Evolutionary conservation across 208 protist species (phyloP).

Genomic region (Phytomonas sp.): DNA sequence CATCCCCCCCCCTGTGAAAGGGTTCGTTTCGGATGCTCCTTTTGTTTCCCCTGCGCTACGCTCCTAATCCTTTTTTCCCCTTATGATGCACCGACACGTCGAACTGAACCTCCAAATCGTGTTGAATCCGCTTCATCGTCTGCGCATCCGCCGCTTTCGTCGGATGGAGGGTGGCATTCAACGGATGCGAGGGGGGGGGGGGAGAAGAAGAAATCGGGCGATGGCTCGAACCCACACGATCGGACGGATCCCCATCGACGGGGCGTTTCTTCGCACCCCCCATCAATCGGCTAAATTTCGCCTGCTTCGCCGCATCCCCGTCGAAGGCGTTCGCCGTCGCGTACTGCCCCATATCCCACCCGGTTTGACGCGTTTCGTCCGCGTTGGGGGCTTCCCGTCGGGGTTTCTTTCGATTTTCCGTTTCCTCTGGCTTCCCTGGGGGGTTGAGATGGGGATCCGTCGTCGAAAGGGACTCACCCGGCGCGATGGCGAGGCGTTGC

Average conservation of each 20-base stretch:
- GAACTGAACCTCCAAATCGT: conserved; percentile 58
- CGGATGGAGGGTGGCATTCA: conserved; percentile 17
- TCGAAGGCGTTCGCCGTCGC: conserved; percentile 39
- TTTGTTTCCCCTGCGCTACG: too few relatives aligned
- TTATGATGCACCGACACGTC: conserved; percentile 47
- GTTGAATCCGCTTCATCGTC: conserved; percentile 47
- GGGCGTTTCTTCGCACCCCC: conserved; percentile 44
- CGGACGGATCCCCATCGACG: neutral
- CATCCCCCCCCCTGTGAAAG: too few relatives aligned
- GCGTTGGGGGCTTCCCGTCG: neutral
- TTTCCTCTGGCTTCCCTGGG: too few relatives aligned
- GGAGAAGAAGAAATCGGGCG: too few relatives aligned
- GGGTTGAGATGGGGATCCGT: too few relatives aligned
- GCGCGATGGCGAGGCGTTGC: too few relatives aligned
- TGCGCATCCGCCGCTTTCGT: conserved; percentile 32
- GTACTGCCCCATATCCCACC: conserved; percentile 68
- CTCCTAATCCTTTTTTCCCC: conserved; percentile 70
- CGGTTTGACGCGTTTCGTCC: conserved; percentile 8
- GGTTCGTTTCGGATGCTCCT: too few relatives aligned
- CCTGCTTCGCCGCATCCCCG: conserved; percentile 37
- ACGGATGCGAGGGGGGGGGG: too few relatives aligned
- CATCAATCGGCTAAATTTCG: conserved; percentile 79
- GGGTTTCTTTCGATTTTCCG: too few relatives aligned
- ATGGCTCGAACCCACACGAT: neutral
- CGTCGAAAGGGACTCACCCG: too few relatives aligned